phyloP scores from a whole-genome alignment of 345 rosid genomes.

The Triadica sebifera region DNA sequence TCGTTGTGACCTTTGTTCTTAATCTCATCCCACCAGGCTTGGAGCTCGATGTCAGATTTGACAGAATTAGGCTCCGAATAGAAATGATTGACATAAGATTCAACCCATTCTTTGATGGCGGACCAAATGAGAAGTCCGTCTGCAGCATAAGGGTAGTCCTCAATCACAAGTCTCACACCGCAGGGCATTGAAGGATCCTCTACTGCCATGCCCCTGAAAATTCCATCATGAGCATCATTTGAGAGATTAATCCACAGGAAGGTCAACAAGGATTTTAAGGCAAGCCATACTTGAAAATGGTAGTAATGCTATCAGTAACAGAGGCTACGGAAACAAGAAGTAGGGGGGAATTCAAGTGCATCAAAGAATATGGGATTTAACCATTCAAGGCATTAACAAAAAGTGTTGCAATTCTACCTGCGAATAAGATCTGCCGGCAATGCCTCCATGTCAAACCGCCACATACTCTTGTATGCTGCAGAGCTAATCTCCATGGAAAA shows the following conservation, averaged over 20 bases:
- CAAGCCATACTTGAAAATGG: background rate
- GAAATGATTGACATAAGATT: conserved; percentile 73
- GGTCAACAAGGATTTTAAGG: background rate
- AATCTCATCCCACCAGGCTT: conserved; percentile 93
- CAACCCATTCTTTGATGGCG: conserved; percentile 68
- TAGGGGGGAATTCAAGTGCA: too few species aligned
- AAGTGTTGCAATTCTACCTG: conserved; percentile 48
- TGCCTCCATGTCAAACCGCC: conserved; percentile 92
- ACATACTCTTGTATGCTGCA: conserved; percentile 71
- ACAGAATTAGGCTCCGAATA: conserved; percentile 57
- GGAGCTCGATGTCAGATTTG: conserved; percentile 71
- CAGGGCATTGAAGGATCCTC: conserved; percentile 73
- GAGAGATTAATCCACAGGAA: conserved; percentile 6
- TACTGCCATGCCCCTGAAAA: conserved; percentile 84
- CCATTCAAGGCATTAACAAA: too few species aligned
- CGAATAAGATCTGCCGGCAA: conserved; percentile 92
- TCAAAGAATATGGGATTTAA: too few species aligned
- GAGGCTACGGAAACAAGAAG: background rate
- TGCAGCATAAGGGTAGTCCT: conserved; percentile 91
- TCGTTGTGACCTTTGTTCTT: conserved; percentile 81
- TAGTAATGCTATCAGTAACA: background rate
- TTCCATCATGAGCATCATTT: background rate
- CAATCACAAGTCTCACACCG: conserved; percentile 74
- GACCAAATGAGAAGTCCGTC: conserved; percentile 92
- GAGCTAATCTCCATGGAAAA: conserved; percentile 88